These are phyloP conservation scores for Lasiosphaeria ovina DNA, from an alignment of 495 filamentous ascomycete genomes.

Conservation along the genomic window DNA sequence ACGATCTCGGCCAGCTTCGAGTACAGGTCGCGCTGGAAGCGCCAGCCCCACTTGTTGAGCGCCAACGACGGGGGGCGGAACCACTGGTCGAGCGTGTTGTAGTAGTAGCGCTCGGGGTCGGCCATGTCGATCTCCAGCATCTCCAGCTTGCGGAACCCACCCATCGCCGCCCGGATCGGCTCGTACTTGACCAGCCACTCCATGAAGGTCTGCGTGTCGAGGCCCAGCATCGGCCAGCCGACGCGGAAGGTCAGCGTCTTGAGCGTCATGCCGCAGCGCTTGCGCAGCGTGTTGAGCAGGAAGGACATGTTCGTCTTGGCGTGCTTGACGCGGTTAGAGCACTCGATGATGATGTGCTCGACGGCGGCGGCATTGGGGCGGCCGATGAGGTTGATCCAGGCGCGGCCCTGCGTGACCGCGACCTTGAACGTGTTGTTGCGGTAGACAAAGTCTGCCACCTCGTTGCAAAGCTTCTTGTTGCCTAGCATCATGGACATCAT, in stretches of 20 bases:
- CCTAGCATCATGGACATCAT: neutral
- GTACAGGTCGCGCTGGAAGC: too few species aligned
- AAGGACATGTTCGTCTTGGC: neutral
- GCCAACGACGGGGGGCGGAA: too few species aligned
- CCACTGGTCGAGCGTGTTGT: too few species aligned
- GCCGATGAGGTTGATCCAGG: neutral
- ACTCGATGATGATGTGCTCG: neutral
- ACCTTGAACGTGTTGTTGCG: slow-evolving; percentile 1
- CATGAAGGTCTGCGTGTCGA: neutral
- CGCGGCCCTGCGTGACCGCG: neutral
- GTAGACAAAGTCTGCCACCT: neutral
- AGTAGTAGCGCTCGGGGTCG: too few species aligned
- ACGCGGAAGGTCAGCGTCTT: neutral
- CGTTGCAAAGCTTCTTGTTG: neutral
- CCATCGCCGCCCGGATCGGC: neutral
- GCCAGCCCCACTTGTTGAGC: too few species aligned
- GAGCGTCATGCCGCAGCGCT: neutral
- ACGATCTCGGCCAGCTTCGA: too few species aligned
- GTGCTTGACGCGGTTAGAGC: neutral
- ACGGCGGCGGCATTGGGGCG: neutral
- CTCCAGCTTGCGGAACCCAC: neutral
- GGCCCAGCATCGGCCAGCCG: neutral
- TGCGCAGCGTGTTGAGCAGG: neutral
- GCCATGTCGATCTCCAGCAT: neutral
- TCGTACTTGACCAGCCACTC: neutral